These are phyloP conservation scores for Fusarium multiceps DNA, from an alignment of 2,329 filamentous ascomycete genomes.

Conservation along the genomic window DNA sequence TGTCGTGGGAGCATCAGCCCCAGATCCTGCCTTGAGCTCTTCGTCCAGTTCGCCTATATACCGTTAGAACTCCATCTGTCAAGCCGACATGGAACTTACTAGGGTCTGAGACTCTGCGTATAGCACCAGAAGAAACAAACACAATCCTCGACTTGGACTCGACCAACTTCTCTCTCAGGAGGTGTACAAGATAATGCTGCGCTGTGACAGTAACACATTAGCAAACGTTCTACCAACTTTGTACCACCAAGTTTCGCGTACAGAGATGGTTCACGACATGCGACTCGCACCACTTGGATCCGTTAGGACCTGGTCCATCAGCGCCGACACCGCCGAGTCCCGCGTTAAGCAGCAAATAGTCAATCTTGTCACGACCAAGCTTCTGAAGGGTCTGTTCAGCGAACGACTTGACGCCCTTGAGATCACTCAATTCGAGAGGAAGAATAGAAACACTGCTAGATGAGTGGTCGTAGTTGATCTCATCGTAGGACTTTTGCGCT, in stretches of 20 bases:
- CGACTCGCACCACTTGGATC: conserved; percentile 62
- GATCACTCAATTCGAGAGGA: conserved; percentile 60
- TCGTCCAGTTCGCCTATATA: conserved; percentile 51
- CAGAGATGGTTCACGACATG: conserved; percentile 65
- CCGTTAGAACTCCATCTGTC: not conserved
- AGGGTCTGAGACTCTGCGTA: conserved; percentile 55
- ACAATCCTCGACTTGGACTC: conserved; percentile 60
- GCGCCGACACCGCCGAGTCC: conserved; percentile 54
- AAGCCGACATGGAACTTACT: conserved; percentile 41
- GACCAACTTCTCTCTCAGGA: conserved; percentile 61
- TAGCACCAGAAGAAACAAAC: conserved; percentile 62
- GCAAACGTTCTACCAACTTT: not conserved
- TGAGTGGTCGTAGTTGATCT: conserved; percentile 54
- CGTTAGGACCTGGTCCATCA: conserved; percentile 51
- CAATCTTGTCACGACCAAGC: conserved; percentile 56
- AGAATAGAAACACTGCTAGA: conserved; percentile 58
- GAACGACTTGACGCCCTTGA: conserved; percentile 59
- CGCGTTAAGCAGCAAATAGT: conserved; percentile 64
- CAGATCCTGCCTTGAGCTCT: conserved; percentile 55
- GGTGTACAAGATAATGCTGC: conserved; percentile 64
- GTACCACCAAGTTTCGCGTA: conserved; percentile 42
- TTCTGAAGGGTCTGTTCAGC: conserved; percentile 56
- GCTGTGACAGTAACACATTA: conserved; percentile 50
- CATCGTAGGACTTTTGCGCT: conserved; percentile 56
- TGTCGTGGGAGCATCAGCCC: conserved; percentile 42